These are phyloP conservation scores for Mortierella antarctica DNA, from an alignment of 192 early-diverging fungal species.

Conservation along the genomic window DNA sequence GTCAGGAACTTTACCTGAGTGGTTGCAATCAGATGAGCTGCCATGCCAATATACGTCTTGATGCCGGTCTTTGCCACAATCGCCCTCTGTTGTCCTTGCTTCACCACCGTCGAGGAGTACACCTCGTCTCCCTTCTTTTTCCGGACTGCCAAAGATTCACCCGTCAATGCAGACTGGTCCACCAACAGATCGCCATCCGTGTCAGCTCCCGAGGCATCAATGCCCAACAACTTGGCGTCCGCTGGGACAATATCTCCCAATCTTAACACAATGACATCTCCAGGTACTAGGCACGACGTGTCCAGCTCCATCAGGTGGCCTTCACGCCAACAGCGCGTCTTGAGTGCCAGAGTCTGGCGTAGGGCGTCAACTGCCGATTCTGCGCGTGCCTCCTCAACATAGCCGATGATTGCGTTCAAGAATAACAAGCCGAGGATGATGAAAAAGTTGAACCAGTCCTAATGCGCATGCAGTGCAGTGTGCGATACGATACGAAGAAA, in stretches of 20 bases:
- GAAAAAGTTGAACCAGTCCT: conserved; percentile 69
- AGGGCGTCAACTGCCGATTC: conserved; percentile 79
- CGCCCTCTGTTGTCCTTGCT: conserved; percentile 79
- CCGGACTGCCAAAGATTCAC: conserved; percentile 75
- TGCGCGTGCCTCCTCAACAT: conserved; percentile 76
- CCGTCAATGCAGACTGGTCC: conserved; percentile 80
- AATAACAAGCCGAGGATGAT: conserved; percentile 68
- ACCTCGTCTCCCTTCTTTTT: conserved; percentile 69
- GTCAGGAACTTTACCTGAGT: conserved; percentile 51
- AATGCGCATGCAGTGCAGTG: background rate
- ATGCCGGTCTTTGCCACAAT: conserved; percentile 78
- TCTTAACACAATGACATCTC: conserved; percentile 78
- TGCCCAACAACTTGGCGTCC: conserved; percentile 67
- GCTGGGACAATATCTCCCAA: conserved; percentile 84
- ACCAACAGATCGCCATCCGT: conserved; percentile 67
- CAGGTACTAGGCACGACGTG: conserved; percentile 68
- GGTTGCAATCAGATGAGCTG: conserved; percentile 74
- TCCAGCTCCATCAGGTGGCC: conserved; percentile 62
- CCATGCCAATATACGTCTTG: conserved; percentile 79
- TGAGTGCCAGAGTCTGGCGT: conserved; percentile 77
- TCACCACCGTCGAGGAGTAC: conserved; percentile 77
- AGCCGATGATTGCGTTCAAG: conserved; percentile 78
- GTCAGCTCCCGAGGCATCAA: conserved; percentile 61
- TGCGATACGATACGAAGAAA: too few species aligned
- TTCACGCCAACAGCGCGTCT: conserved; percentile 69